Percentiles rank a stretch among this genome's conserved stretches.
Conservation (phyloP, 352 stramenopile species). For the Pythium myriotylum region DNA sequence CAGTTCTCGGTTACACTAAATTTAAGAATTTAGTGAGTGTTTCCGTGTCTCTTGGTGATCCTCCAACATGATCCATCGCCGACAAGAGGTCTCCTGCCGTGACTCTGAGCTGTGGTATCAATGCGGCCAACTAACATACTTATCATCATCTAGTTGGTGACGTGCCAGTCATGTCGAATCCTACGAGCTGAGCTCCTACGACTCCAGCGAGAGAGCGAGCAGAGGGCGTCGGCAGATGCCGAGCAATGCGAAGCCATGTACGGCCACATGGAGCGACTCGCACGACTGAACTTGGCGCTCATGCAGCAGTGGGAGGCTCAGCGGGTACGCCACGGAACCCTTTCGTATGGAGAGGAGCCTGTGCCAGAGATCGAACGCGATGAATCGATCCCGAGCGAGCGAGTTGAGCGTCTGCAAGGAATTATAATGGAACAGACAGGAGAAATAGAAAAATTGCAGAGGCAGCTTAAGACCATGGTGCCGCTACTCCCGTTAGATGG, state of each 20-base stretch:
- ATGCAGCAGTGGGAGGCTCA: conserved; percentile 3
- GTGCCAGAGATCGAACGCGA: no score
- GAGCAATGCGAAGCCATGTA: conserved; percentile 44
- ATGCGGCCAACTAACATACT: no score
- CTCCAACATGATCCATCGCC: no score
- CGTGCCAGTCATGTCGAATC: conserved; percentile 11
- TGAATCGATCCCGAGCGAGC: no score
- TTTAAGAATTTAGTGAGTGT: no score
- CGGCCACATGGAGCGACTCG: conserved; percentile 50
- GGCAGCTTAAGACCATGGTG: conserved; percentile 20
- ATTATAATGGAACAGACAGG: conserved; percentile 46
- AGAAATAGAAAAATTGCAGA: conserved; percentile 35
- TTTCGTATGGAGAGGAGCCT: no score
- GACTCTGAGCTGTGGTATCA: no score
- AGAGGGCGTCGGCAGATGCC: conserved; percentile 35
- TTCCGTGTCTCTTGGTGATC: no score
- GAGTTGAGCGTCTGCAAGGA: conserved; percentile 31
- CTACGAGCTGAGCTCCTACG: conserved; percentile 11
- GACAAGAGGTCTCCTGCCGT: no score
- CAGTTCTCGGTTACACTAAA: no score
- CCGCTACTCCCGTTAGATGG: conserved; percentile 12
- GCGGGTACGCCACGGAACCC: no score
- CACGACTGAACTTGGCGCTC: conserved; percentile 36
- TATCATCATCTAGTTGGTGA: no score
- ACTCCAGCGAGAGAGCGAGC: conserved; percentile 13